phyloP scores from a whole-genome alignment of 2,329 filamentous ascomycete genomes.

The Cordyceps militaris region DNA sequence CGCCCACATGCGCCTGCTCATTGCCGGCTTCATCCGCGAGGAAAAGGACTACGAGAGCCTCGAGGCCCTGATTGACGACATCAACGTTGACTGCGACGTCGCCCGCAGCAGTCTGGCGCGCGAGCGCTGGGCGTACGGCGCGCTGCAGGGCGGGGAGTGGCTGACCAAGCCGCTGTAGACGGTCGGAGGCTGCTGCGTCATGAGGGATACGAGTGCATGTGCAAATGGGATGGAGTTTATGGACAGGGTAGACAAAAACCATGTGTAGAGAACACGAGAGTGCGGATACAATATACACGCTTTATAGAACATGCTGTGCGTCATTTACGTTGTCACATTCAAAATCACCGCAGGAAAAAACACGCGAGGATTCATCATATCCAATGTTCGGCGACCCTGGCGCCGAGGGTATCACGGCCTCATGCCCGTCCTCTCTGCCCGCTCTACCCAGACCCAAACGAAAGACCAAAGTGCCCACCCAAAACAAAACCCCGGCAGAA shows the following conservation, averaged over 20 bases:
- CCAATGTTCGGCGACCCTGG: conserved; percentile 4
- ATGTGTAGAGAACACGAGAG: background rate
- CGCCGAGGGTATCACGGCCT: conserved; percentile 4
- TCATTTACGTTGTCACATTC: background rate
- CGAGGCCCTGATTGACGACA: conserved; percentile 82
- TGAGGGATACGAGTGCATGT: background rate
- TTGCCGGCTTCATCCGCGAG: conserved; percentile 81
- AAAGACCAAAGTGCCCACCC: background rate
- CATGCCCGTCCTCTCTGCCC: background rate
- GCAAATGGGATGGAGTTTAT: background rate
- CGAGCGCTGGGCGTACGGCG: conserved; percentile 46
- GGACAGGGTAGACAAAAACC: background rate
- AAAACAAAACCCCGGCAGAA: conserved; percentile 16
- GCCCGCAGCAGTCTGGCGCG: conserved; percentile 65
- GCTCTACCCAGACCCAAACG: background rate
- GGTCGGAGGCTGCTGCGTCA: too few species aligned
- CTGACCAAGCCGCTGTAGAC: conserved; percentile 17
- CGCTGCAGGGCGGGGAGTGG: conserved; percentile 32
- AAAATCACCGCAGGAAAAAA: background rate
- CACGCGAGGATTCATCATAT: background rate
- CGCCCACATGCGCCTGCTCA: conserved; percentile 66
- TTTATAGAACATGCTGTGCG: background rate
- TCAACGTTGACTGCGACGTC: conserved; percentile 80
- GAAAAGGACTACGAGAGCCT: conserved; percentile 82
- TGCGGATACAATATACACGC: background rate